Conservation (phyloP, 352 stramenopile species). For the Aphanomyces cochlioides region DNA sequence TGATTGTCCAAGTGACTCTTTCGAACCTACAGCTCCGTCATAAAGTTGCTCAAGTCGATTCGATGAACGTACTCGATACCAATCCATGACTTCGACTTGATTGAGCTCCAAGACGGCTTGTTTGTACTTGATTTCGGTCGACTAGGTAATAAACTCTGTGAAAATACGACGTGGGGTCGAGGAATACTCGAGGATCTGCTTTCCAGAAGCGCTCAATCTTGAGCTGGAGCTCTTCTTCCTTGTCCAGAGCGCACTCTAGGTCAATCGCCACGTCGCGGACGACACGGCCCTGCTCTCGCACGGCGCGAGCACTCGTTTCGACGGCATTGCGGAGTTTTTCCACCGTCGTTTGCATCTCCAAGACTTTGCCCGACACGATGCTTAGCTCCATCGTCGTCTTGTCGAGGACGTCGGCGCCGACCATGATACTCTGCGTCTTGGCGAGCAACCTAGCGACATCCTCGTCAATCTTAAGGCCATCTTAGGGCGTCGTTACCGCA, state of each 20-base stretch:
- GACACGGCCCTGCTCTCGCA: constrained; percentile 38
- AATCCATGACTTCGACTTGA: constrained; percentile 57
- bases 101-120: constrained; percentile 52
- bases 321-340: constrained; percentile 53
- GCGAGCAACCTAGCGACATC: constrained; percentile 44
- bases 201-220: constrained; percentile 81
- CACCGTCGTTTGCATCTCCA: constrained; percentile 36
- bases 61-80: constrained; percentile 39
- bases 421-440: constrained; percentile 71
- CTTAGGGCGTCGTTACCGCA: constrained; percentile 32
- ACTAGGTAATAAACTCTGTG: constrained; percentile 26
- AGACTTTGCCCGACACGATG: constrained; percentile 31
- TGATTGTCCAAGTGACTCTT: constrained; percentile 55
- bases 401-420: constrained; percentile 60
- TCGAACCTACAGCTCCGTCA: constrained; percentile 38
- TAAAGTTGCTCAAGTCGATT: not conserved
- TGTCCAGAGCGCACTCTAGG: constrained; percentile 42
- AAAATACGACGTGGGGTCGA: too few relatives aligned
- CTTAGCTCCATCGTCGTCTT: constrained; percentile 47
- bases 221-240: constrained; percentile 69
- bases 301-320: constrained; percentile 45
- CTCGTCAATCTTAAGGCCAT: too few relatives aligned
- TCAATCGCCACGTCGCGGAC: constrained; percentile 39
- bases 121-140: constrained; percentile 62
- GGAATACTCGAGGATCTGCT: constrained; percentile 35